Base-by-base conservation (phyloP, 441 rosid species). In the Isatis lusitanica region DNA sequence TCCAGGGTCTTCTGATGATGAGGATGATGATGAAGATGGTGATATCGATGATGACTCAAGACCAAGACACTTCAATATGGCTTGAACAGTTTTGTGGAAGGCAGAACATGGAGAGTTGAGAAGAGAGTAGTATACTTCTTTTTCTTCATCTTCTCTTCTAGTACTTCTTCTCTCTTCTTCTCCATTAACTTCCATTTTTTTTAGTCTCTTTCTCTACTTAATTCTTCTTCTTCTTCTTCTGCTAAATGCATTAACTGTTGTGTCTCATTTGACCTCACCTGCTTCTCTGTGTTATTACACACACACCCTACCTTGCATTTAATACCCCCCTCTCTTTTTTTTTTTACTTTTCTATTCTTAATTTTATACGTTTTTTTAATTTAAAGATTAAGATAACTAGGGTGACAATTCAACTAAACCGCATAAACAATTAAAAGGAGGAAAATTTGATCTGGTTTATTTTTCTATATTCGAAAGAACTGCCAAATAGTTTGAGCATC, bases 11-110 rank as follows among this genome's bases (percentile, higher is more conserved):
- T 77, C 46, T 3, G 77, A 48, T 9, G 61, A 38, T 3, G 77
- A 48, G 6, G 61, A 38, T 12, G 71, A 39, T 4, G 71, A 44
- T 10, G 76, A 56, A 0, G 70, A 3, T 52, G 71, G 6, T 48
- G 78, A 33, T 57, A 9, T 1, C 36, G 67, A 28, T 28, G 71
- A 30, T 39, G 76, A 66, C 8, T 72, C 74, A 61, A 72, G 60
- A 67, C 80, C 77, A 66, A 77, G 60, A 67, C 77, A 77, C 46
- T 48, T 72, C 53, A 77, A 46, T 42, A 77, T 60, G 59, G 73
- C 43, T 77, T 77, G 35, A 61, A 67, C 70, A 36, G 58, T 48
- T 67, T 67, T 61, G 46, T 67, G 46, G 66, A 68, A 72, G 38
- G 63, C 52, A 35, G 70, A 60, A 72, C 74, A 77, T 60, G 77